Evolutionary conservation across 2,329 filamentous ascomycete genomes (phyloP), one percentile per base, ranked within the genome.

Genomic region (Ophiostoma ips): DNA sequence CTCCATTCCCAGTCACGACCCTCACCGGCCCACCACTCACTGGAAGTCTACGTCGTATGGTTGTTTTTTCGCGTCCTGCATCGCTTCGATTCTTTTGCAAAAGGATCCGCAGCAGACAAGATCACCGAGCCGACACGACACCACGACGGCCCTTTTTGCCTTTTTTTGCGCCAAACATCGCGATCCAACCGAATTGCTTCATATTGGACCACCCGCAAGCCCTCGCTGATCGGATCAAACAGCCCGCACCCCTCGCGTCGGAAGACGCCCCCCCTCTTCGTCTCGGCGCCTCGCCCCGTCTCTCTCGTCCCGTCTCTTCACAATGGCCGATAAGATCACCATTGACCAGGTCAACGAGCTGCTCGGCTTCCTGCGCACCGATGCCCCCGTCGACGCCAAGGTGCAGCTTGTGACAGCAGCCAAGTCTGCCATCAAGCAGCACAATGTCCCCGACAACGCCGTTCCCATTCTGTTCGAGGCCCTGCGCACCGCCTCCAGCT

Each of bases 361-460:
- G 44, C 58, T 64, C 47, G 59, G 61, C 10, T 57, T 68, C 41
- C 57, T 71, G 34, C 65, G 67, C 62, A 70, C 72, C 54, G 79
- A 79, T 54, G 71, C 74, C 33, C 71, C 77, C 5, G 68, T 80
- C 53, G 79, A 84, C 57, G 64, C 71, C 44, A 83, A 83, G 60
- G 71, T 82, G 52, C 68, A 73, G 53, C 71, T 75, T 49, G 77
- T 95, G 58, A 85, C 80, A 53, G 73, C 71, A 59, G 71, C 89
- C 66, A 94, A 95, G 68, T 88, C 85, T 40, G 78, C 81, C 63
- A 95, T 95, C 72, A 95, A 95, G 66, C 88, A 94, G 66, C 83
- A 85, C 63, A 88, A 88, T 69, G 86, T 95, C 43, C 87, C 87
- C 53, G 87, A 94, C 57, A 66, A 68, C 50, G 77, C 74, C 59